Evolutionary conservation across 1,284 basidiomycete genomes (phyloP).

Genomic region (Moesziomyces globuligerus): DNA sequence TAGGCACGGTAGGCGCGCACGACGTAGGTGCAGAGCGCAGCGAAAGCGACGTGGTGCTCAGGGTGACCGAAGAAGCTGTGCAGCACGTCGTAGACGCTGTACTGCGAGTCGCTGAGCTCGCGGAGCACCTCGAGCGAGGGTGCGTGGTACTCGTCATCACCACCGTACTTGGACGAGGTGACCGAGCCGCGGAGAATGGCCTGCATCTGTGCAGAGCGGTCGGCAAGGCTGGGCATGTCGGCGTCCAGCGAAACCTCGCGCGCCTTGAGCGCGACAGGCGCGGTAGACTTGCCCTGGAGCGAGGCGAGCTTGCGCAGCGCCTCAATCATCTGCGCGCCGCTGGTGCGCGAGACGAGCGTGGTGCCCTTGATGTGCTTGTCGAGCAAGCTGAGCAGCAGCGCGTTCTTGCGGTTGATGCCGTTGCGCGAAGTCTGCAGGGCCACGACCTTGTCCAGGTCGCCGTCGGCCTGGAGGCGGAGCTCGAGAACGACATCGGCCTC

Average conservation of each 20-base stretch:
- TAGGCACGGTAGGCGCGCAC: conserved; percentile 96
- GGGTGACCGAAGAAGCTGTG: conserved; percentile 90
- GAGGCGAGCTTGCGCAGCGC: conserved; percentile 73
- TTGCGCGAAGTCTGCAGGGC: conserved; percentile 91
- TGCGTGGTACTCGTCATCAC: conserved; percentile 73
- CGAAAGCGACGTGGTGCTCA: conserved; percentile 78
- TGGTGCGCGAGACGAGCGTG: conserved; percentile 50
- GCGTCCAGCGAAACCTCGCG: conserved; percentile 95
- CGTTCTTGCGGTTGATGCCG: conserved; percentile 92
- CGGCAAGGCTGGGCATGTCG: conserved; percentile 95
- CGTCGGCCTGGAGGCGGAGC: conserved; percentile 90
- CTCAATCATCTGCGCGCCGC: conserved; percentile 54
- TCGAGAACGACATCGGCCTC: conserved; percentile 88
- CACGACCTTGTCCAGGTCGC: conserved; percentile 88
- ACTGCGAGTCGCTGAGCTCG: conserved; percentile 94
- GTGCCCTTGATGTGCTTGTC: conserved; percentile 72
- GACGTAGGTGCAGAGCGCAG: conserved; percentile 95
- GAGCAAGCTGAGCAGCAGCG: conserved; percentile 83
- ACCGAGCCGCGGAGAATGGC: conserved; percentile 88
- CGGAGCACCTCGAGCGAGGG: conserved; percentile 87
- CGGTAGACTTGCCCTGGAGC: conserved; percentile 73
- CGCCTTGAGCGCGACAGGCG: conserved; percentile 81
- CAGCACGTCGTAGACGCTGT: conserved; percentile 96
- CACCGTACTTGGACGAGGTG: conserved; percentile 81
- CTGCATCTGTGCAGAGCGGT: conserved; percentile 93